phyloP scores from a whole-genome alignment of 176 grass and related monocot species.

The Rhynchospora breviuscula region DNA sequence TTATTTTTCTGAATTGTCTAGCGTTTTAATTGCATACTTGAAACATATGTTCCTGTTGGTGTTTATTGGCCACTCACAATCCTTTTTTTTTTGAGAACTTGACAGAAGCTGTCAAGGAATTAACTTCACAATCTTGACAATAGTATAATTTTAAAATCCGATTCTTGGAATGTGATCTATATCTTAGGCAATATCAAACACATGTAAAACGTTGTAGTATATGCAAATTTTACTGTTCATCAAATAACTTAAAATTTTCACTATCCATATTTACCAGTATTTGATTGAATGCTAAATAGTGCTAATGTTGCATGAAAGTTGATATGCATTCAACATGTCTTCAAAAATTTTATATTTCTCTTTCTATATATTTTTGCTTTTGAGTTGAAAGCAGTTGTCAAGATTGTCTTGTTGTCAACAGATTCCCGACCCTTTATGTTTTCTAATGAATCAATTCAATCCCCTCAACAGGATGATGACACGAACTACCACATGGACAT shows the following conservation, averaged over 20 bases:
- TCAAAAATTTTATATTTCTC: not conserved
- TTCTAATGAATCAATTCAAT: not conserved
- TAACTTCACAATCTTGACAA: not conserved
- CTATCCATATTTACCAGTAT: not conserved
- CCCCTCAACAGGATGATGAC: conserved; percentile 53
- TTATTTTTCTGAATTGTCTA: not conserved
- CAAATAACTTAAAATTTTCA: not conserved
- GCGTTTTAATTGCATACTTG: not conserved
- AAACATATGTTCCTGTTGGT: not conserved
- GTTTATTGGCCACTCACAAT: not conserved
- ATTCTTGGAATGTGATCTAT: not conserved
- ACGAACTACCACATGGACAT: conserved; percentile 78
- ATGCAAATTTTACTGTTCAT: not conserved
- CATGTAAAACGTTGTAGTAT: not conserved
- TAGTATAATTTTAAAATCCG: not conserved
- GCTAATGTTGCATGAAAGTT: not conserved
- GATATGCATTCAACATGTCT: not conserved
- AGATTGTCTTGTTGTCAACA: not conserved
- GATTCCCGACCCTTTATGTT: not conserved
- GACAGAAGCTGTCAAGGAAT: too few relatives aligned
- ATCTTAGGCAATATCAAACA: not conserved
- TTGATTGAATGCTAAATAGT: not conserved
- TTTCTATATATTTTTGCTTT: not conserved
- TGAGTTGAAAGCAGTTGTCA: not conserved
- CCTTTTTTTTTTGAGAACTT: too few relatives aligned